Base-by-base conservation (phyloP, 148 eudicot genomes). In the Camellia lanceoleosa region DNA sequence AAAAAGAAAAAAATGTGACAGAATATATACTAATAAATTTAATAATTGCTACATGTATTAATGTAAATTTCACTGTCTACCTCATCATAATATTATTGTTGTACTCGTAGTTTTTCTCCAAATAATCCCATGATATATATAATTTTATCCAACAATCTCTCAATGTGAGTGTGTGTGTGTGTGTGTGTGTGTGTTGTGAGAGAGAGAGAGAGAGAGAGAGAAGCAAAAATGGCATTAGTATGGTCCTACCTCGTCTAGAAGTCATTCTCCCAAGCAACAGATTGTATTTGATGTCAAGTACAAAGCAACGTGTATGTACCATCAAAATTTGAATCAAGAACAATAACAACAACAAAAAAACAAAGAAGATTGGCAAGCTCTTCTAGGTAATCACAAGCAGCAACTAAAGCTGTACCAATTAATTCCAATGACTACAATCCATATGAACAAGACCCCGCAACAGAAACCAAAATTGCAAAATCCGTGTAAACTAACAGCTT, bases 141-240 rank as follows among this genome's bases (percentile, higher is more conserved):
- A 30, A 30, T 30, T 30, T 30, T 30, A 30, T 30, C 38, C 38
- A 30, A 0, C 38, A 30, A 30, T 30, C 38, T 30, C 38, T 30
- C 38, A 30, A 30, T 30, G 38, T 30, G 38, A 30, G 38, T 30
- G 38, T 30, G 38, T 30, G 38, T 30, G 30, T 30, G 30, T 30
- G 73, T 7, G 5, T 16, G 71, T 23, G 46, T 12, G 13, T n/a
- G n/a, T n/a, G n/a, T n/a, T n/a, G n/a, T n/a, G n/a, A n/a, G n/a
- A 14, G 7, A 7, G 55, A 46, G 46, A 44, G 73, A 47, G 74
- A 7, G 42, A 9, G 74, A 43, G 23, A 47, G 73, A 70, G 38
- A n/a, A 47, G 56, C 74, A 47, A 70, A 69, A 70, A 70, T 23
- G 52, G 52, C 74, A 49, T 69, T 5, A 46, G 41, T 7, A 69